Evolutionary conservation across 2,329 filamentous ascomycete species (phyloP).

Genomic region (Cladosporium velox): DNA sequence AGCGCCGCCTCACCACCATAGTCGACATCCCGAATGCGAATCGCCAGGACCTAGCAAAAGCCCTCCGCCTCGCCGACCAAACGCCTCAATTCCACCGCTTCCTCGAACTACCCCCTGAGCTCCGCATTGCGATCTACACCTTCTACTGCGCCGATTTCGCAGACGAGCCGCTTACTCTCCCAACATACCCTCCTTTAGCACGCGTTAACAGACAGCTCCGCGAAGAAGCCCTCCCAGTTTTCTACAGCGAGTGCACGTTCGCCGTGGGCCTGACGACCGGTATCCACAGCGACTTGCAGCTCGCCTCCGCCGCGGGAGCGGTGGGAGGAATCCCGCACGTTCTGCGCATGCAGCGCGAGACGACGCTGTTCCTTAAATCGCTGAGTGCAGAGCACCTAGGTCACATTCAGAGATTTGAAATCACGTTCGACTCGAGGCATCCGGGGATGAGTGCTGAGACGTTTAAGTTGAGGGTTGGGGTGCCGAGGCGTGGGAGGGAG

Average conservation of each 20-base stretch:
- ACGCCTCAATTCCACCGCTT: background rate
- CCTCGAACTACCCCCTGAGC: background rate
- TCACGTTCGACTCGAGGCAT: background rate
- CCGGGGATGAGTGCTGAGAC: background rate
- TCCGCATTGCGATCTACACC: background rate
- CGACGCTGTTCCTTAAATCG: background rate
- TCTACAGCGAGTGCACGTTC: background rate
- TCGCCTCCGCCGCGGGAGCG: background rate
- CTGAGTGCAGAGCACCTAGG: background rate
- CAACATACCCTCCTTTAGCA: background rate
- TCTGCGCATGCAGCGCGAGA: slow-evolving; percentile 3
- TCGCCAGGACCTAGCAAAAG: background rate
- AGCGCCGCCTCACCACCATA: background rate
- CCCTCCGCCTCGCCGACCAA: slow-evolving; percentile 2
- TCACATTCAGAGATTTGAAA: background rate
- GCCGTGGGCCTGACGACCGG: background rate
- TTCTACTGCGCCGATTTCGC: background rate
- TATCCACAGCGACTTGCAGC: background rate
- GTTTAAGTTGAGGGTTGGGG: background rate
- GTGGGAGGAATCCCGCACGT: background rate
- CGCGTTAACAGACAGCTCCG: background rate
- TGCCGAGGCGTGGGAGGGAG: background rate
- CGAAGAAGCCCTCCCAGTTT: background rate
- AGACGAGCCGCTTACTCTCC: background rate
- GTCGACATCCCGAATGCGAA: background rate